Conservation (phyloP, 306 rosid genomes). For the Gleditsia sinensis region DNA sequence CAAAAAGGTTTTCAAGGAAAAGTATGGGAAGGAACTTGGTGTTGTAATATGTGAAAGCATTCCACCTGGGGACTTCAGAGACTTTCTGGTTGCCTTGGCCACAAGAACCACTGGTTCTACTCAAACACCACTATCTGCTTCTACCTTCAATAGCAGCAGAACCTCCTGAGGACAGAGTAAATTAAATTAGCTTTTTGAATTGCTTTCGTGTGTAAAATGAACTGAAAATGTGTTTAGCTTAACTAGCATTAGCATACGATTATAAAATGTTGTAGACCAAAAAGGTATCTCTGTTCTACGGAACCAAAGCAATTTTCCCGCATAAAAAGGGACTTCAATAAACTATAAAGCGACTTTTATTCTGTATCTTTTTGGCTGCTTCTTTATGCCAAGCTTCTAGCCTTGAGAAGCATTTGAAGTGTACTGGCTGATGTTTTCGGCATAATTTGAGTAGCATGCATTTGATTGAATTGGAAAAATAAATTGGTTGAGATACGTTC, state of each 20-base stretch:
- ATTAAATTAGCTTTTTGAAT: neutral
- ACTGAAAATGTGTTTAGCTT: neutral
- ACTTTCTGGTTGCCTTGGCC: constrained; percentile 62
- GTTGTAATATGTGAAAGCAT: constrained; percentile 48
- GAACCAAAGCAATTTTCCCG: constrained; percentile 19
- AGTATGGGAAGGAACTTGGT: constrained; percentile 53
- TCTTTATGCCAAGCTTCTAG: neutral
- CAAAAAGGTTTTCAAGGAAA: constrained; percentile 46
- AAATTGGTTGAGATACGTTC: no score
- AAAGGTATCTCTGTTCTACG: constrained; percentile 2
- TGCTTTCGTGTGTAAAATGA: constrained; percentile 1
- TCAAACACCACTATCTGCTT: neutral
- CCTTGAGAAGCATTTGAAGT: neutral
- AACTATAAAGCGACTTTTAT: neutral
- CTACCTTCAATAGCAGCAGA: neutral
- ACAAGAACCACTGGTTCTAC: constrained; percentile 35
- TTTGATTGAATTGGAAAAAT: no score
- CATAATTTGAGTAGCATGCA: no score
- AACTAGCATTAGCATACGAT: neutral
- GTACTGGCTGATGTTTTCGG: constrained; percentile 4
- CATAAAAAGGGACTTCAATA: neutral
- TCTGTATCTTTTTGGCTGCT: constrained; percentile 10
- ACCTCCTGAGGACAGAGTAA: constrained; percentile 19
- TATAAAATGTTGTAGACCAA: constrained; percentile 8
- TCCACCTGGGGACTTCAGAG: constrained; percentile 52